Base-by-base conservation (phyloP, 2,329 filamentous ascomycete genomes). In the Corinectria fuckeliana region DNA sequence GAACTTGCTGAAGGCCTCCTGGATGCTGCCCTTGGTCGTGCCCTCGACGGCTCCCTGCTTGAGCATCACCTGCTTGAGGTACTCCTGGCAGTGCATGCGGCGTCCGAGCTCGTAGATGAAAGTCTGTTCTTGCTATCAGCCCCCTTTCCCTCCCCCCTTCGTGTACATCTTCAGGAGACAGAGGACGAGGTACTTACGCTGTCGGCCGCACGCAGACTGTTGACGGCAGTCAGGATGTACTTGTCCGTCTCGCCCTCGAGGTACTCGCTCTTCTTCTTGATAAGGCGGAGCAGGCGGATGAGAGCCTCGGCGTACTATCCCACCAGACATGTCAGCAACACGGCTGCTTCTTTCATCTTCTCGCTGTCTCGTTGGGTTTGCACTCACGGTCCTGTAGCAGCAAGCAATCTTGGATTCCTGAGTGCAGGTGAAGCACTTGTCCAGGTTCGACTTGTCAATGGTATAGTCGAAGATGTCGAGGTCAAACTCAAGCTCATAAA, bases 11-110 rank as follows among this genome's bases (percentile, higher is more conserved):
- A 74, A 74, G 2, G 69, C 70, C 51, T 65, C 62, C 36, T 70
- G 67, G 28, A 74, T 57, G 54, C 67, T 70, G 28, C 64, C 64
- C 36, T 65, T 63, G 48, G 71, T 73, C 45, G 58, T 65, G 21
- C 71, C 71, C 18, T 72, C 69, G 3, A 63, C 45, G n/a, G 71
- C 67, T 23, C 71, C 71, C 57, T 74, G 68, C 61, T 72, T 72
- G 50, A 61, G 58, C 68, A 73, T 71, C 54, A 73, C 64, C 14
- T 41, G 47, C 52, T 66, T 60, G 44, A 69, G 61, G 10, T 60
- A 50, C 26, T 68, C 61, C 48, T 70, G 63, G 51, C 66, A 70
- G 38, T 71, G 62, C 36, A 72, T 50, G 44, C 71, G 71, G 26
- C 71, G 71, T 16, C 51, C 69, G 5, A 74, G 59, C 58, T 74